Base-by-base conservation (phyloP, 140 eudicot genomes). In the Erigeron philadelphicus region DNA sequence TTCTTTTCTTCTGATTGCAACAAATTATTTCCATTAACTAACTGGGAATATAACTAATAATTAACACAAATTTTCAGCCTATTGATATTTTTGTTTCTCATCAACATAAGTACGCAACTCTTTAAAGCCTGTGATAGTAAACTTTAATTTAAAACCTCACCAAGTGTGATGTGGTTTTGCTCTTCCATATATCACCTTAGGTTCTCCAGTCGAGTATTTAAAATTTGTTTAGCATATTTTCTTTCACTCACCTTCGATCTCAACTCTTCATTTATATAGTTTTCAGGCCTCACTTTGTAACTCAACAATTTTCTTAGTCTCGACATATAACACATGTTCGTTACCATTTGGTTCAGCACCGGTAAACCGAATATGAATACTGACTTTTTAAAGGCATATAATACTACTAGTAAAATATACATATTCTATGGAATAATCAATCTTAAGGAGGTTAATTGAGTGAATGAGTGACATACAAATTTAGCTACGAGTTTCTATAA, bases 181-280 rank as follows among this genome's bases (percentile, higher is more conserved):
- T 71, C 84, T 76, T 82, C 88, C 5, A 85, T 64, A 25, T 21
- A 45, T 65, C 43, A 64, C 15, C 75, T 77, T 52, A 92, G 80
- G 62, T 78, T 72, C 77, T 72, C 84, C n/a, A 89, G 21, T 76
- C 78, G 88, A 49, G 66, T 61, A 48, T 45, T 18, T 52, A 84
- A 65, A 21, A n/a, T 72, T 64, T 77, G 78, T 83, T 89, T 85
- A 17, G 17, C 76, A 68, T 25, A 40, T 56, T 78, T 72, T n/a
- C 82, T 85, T 71, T 84, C 85, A 46, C 17, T 81, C 72, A 86
- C 67, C 76, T 81, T 79, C 50, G 31, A 75, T 66, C 71, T 73
- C 74, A 88, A 64, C 13, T 57, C 79, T 73, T 83, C 85, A 8
- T 81, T 81, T 70, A 53, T 75, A 72, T 83, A 87, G 84, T 62